Conservation (phyloP, 169 alveolate species). For the Hepatocystis sp. region DNA sequence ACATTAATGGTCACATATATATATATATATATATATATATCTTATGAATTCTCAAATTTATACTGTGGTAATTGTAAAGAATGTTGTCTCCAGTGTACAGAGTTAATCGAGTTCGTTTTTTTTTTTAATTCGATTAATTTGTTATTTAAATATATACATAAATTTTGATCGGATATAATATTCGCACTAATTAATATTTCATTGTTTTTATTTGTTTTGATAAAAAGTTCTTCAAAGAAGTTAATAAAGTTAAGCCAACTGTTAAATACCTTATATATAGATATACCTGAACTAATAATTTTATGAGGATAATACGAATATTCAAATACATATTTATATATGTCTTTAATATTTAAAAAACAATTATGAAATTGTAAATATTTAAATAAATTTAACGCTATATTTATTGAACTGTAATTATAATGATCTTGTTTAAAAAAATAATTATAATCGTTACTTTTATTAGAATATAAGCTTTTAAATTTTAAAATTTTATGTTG, state of each 20-base stretch:
- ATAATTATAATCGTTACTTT: conserved; percentile 82
- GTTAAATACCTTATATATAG: conserved; percentile 80
- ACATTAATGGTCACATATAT: not conserved
- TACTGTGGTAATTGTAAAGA: conserved; percentile 64
- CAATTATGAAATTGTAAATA: conserved; percentile 70
- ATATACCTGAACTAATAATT: conserved; percentile 81
- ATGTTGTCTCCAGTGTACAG: conserved; percentile 47
- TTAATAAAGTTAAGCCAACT: conserved; percentile 78
- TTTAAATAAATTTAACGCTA: conserved; percentile 81
- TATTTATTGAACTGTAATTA: conserved; percentile 73
- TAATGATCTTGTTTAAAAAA: conserved; percentile 82
- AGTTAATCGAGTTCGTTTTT: conserved; percentile 22
- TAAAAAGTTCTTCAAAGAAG: conserved; percentile 37
- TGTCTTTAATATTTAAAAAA: conserved; percentile 53
- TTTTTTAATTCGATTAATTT: conserved; percentile 50
- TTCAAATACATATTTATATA: conserved; percentile 78
- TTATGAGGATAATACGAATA: conserved; percentile 80
- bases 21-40: not conserved
- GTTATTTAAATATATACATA: conserved; percentile 46
- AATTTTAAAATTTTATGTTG: conserved; percentile 84
- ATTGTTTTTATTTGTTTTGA: conserved; percentile 18
- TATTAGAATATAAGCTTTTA: conserved; percentile 85
- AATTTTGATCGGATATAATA: conserved; percentile 44
- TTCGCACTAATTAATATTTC: conserved; percentile 26
- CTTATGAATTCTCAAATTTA: not conserved